Base-by-base conservation (phyloP, 257 asterid genomes). In the Marsdenia floribunda region DNA sequence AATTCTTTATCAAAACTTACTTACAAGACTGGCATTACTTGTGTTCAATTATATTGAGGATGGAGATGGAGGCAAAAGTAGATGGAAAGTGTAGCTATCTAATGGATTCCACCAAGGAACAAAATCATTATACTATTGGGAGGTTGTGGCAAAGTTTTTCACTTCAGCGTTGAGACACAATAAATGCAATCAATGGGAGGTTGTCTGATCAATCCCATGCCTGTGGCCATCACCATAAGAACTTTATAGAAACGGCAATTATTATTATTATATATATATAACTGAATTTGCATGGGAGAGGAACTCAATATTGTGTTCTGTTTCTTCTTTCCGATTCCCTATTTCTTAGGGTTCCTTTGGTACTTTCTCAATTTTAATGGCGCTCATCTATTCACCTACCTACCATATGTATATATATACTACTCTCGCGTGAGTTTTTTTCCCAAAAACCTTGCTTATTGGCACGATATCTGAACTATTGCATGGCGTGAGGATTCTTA, bases 111-210 rank as follows among this genome's bases (percentile, higher is more conserved):
- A 54, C 37, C 42, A 16, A 40, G 59, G 42, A 54, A 21, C 68
- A 71, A 53, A 72, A 64, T 72, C 24, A 71, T 40, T 47, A n/a
- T n/a, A 68, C 60, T 44, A 44, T 6, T 6, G 12, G 50, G 50
- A 59, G 2, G 2, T 15, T 6, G 37, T 12, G n/a, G 72, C 65
- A 38, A 33, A 53, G 38, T 66, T 63, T 50, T 66, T 61, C 22
- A 67, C 15, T 66, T 69, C 29, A 59, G 42, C 49, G 49, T 35
- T 70, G 69, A 46, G 33, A 68, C 24, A 26, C 15, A 78, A 72
- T 78, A 40, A 72, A 78, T 72, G 77, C 77, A 66, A 66, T 72
- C 81, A 66, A 61, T 40, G 33, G 5, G 15, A 16, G 59, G 46
- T 26, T 54, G 66, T 11, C 38, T 74, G 59, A 35, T 49, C 63